phyloP scores from a whole-genome alignment of 345 rosid species.

The Aegle marmelos region DNA sequence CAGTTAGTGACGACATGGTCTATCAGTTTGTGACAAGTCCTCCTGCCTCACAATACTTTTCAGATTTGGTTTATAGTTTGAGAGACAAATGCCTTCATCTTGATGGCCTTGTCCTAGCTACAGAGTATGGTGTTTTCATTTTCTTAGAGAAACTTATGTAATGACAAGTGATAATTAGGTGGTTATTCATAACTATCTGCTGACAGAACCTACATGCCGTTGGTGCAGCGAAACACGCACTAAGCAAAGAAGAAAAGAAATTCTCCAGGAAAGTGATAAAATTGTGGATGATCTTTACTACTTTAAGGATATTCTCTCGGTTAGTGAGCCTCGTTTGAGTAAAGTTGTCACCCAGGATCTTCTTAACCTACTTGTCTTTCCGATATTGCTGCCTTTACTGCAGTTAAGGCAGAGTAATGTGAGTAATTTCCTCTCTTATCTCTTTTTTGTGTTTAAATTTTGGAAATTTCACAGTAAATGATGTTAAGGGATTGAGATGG shows the following conservation, averaged over 20 bases:
- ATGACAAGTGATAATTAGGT: background rate
- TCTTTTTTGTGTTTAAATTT: conserved; percentile 6
- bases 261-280: conserved; percentile 50
- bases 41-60: conserved; percentile 56
- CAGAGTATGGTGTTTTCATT: conserved; percentile 34
- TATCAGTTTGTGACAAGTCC: conserved; percentile 49
- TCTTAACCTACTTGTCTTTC: conserved; percentile 46
- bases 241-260: conserved; percentile 27
- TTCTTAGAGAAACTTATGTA: conserved; percentile 7
- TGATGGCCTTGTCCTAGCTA: conserved; percentile 39
- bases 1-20: conserved; percentile 65
- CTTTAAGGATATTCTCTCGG: conserved; percentile 53
- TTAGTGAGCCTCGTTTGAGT: conserved; percentile 45
- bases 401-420: conserved; percentile 40
- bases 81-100: conserved; percentile 47
- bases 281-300: conserved; percentile 64
- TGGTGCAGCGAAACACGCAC: conserved; percentile 39
- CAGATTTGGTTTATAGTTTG: conserved; percentile 48
- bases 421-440: conserved; percentile 29
- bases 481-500: background rate
- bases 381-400: conserved; percentile 45
- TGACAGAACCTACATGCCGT: conserved; percentile 8
- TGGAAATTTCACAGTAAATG: background rate
- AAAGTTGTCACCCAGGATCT: conserved; percentile 45
- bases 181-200: background rate